Percentiles rank a stretch among this genome's conserved stretches.
Conservation (phyloP, 805 yeast species). For the Cyberlindnera americana region DNA sequence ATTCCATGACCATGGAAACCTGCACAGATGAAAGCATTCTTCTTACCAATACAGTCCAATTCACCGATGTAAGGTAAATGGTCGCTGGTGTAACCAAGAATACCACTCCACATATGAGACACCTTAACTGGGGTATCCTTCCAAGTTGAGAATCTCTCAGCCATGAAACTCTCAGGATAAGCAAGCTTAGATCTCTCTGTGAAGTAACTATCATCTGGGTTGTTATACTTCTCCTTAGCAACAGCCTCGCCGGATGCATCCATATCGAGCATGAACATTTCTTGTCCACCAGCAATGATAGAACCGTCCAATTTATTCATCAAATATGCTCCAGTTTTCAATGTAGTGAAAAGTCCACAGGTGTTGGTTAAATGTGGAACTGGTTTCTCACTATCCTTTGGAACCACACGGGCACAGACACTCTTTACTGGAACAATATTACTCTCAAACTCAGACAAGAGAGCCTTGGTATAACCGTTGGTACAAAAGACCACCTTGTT, state of each 20-base stretch:
- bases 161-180: constrained; percentile 30
- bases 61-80: constrained; percentile 42
- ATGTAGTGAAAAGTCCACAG: constrained; percentile 29
- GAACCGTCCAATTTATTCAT: constrained; percentile 39
- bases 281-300: constrained; percentile 34
- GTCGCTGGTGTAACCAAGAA: constrained; percentile 44
- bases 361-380: constrained; percentile 36
- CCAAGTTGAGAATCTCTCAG: constrained; percentile 32
- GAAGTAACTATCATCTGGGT: constrained; percentile 34
- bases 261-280: constrained; percentile 11
- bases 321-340: constrained; percentile 31
- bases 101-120: constrained; percentile 41
- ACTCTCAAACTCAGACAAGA: constrained; percentile 26
- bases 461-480: constrained; percentile 37
- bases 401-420: constrained; percentile 29
- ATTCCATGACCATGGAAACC: constrained; percentile 52
- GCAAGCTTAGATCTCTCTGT: constrained; percentile 25
- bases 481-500: constrained; percentile 32
- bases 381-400: constrained; percentile 16
- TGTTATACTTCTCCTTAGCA: constrained; percentile 26
- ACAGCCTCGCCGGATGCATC: constrained; percentile 10
- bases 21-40: constrained; percentile 37
- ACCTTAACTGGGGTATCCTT: constrained; percentile 25
- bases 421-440: constrained; percentile 37
- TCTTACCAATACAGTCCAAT: constrained; percentile 25